Percentiles rank a stretch among this genome's conserved stretches.
Evolutionary conservation across 371 early-diverging fungal genomes (phyloP).

Genomic region (Apophysomyces variabilis): DNA sequence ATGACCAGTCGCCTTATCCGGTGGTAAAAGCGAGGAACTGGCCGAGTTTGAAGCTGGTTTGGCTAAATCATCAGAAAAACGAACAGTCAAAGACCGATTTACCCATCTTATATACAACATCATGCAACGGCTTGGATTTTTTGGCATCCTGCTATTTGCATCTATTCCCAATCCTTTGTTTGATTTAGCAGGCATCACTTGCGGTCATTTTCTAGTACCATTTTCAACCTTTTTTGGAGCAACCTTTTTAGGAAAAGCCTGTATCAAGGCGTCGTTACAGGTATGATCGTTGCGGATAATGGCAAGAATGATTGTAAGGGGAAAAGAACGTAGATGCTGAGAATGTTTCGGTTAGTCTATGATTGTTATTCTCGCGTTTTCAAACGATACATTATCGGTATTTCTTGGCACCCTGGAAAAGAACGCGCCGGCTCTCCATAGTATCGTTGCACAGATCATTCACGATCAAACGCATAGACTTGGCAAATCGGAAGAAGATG

Average conservation of each 20-base stretch:
- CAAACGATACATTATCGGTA: slow-evolving; percentile 23
- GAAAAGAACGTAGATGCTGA: slow-evolving; percentile 1
- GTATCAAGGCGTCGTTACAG: slow-evolving; percentile 86
- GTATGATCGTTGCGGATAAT: slow-evolving; percentile 26
- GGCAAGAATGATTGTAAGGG: not conserved
- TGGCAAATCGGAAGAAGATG: slow-evolving; percentile 17
- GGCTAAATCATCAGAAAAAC: slow-evolving; percentile 45
- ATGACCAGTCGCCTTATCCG: slow-evolving; percentile 68
- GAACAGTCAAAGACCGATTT: slow-evolving; percentile 61
- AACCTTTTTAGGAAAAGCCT: slow-evolving; percentile 90
- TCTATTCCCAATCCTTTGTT: slow-evolving; percentile 97
- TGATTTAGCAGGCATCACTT: slow-evolving; percentile 93
- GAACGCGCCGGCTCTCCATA: slow-evolving; percentile 30
- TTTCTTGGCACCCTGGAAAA: slow-evolving; percentile 21
- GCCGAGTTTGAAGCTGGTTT: slow-evolving; percentile 59
- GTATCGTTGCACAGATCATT: slow-evolving; percentile 31
- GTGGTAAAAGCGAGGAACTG: slow-evolving; percentile 67
- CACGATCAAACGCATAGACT: slow-evolving; percentile 37
- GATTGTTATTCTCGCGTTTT: slow-evolving; percentile 32
- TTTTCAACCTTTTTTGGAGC: slow-evolving; percentile 94
- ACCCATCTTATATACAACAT: slow-evolving; percentile 66
- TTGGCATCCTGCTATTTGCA: slow-evolving; percentile 89
- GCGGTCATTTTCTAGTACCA: slow-evolving; percentile 88
- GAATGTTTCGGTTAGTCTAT: slow-evolving; percentile 25
- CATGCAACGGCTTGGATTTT: slow-evolving; percentile 80